Evolutionary conservation across 2,329 filamentous ascomycete genomes (phyloP).

Genomic region (Colletotrichum liriopes): DNA sequence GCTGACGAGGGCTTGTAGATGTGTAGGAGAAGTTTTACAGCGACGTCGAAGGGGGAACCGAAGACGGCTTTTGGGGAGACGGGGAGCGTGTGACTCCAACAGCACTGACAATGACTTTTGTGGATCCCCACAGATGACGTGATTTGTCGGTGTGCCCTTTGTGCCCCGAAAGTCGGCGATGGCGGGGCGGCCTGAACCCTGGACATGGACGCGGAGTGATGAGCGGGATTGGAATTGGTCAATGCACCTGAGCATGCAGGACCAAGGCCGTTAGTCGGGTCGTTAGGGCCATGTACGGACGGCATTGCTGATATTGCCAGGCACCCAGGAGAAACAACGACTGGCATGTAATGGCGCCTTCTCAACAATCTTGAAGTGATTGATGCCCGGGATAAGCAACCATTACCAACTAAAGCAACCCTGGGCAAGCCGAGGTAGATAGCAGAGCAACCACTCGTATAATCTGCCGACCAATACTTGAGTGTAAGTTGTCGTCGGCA

Average conservation of each 20-base stretch:
- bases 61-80: conserved; percentile 32
- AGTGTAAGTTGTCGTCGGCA: not conserved
- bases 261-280: not conserved
- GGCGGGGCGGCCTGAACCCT: conserved; percentile 24
- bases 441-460: not conserved
- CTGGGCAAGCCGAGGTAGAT: not conserved
- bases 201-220: conserved; percentile 6
- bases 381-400: not conserved
- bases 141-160: conserved; percentile 39
- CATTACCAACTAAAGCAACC: not conserved
- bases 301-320: not conserved
- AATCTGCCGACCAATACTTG: not conserved
- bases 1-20: not conserved
- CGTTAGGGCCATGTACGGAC: not conserved
- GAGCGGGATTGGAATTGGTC: conserved; percentile 9
- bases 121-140: conserved; percentile 40
- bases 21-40: conserved; percentile 19
- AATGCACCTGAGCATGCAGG: conserved; percentile 1
- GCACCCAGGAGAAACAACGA: not conserved
- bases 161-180: conserved; percentile 39
- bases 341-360: not conserved
- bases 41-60: conserved; percentile 27
- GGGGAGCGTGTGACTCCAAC: conserved; percentile 15
- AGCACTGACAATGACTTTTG: conserved; percentile 16
- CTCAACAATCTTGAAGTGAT: not conserved